Evolutionary conservation across 257 asterid species (phyloP).

Genomic region (Misopates orontium): DNA sequence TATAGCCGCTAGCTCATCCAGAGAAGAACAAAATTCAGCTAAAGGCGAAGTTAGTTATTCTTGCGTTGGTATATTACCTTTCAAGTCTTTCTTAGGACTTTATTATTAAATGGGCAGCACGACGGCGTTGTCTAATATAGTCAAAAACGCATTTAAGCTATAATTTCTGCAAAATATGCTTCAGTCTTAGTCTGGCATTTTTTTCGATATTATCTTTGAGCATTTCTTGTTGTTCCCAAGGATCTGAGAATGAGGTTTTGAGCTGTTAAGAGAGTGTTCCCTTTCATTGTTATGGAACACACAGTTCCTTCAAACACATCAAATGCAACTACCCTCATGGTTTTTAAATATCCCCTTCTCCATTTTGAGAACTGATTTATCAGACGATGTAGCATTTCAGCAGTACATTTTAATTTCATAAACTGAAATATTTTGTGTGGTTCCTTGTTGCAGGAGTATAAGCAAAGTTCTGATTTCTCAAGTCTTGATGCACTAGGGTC

Average conservation of each 20-base stretch:
- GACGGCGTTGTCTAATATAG: neutral
- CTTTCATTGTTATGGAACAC: constrained; percentile 7
- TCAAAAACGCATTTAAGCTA: neutral
- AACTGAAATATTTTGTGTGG: constrained; percentile 8
- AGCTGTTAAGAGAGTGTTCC: constrained; percentile 10
- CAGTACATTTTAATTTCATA: no score
- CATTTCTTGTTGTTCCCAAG: neutral
- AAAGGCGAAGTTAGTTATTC: no score
- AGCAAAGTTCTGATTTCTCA: constrained; percentile 42
- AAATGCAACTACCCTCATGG: constrained; percentile 1
- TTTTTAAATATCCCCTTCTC: constrained; percentile 5
- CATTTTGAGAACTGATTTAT: neutral
- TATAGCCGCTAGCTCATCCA: constrained; percentile 7
- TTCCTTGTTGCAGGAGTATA: constrained; percentile 50
- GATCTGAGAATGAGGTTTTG: constrained; percentile 14
- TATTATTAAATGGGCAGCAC: neutral
- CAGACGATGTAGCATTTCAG: no score
- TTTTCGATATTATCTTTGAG: no score
- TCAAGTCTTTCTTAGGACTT: constrained; percentile 3
- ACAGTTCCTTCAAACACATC: neutral
- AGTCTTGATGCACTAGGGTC: constrained; percentile 46
- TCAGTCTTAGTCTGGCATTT: neutral
- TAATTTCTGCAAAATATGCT: neutral
- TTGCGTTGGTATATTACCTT: no score
- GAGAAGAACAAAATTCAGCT: neutral